These are phyloP conservation scores for Neonectria punicea DNA, from an alignment of 2,329 filamentous ascomycete species.

Conservation along the genomic window DNA sequence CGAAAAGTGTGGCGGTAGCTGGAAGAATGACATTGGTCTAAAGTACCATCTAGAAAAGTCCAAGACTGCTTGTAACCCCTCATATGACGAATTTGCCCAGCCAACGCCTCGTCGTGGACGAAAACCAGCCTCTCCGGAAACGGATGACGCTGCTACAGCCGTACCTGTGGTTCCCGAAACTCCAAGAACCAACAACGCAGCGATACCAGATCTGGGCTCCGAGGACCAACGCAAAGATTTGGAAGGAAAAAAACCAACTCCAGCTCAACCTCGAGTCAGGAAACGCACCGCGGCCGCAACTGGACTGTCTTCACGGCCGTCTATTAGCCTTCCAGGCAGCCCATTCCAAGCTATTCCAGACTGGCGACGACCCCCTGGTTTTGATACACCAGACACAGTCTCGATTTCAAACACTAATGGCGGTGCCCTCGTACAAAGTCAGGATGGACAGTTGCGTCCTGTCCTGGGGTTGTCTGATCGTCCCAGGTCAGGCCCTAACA, in stretches of 20 bases:
- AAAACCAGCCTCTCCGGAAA: conserved; percentile 21
- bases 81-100: conserved; percentile 38
- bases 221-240: conserved; percentile 1
- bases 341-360: conserved; percentile 35
- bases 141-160: conserved; percentile 19
- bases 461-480: conserved; percentile 31
- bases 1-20: conserved; percentile 62
- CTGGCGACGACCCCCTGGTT: conserved; percentile 38
- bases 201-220: background rate
- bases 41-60: conserved; percentile 69
- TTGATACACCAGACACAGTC: conserved; percentile 27
- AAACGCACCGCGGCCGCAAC: conserved; percentile 30
- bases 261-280: conserved; percentile 16
- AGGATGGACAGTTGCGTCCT: conserved; percentile 35
- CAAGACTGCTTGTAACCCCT: conserved; percentile 63
- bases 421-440: conserved; percentile 37
- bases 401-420: conserved; percentile 25
- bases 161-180: conserved; percentile 1
- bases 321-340: conserved; percentile 36
- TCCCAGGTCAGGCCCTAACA: conserved; percentile 18
- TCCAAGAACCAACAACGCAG: conserved; percentile 4
- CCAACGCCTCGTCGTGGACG: conserved; percentile 30
- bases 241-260: conserved; percentile 13
- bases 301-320: conserved; percentile 33
- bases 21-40: conserved; percentile 68